A percentile compares a stretch with the other conserved stretches of the same genome.
phyloP scores from a whole-genome alignment of 768 basidiomycete genomes.

The Boletus pseudo-olivaceus region DNA sequence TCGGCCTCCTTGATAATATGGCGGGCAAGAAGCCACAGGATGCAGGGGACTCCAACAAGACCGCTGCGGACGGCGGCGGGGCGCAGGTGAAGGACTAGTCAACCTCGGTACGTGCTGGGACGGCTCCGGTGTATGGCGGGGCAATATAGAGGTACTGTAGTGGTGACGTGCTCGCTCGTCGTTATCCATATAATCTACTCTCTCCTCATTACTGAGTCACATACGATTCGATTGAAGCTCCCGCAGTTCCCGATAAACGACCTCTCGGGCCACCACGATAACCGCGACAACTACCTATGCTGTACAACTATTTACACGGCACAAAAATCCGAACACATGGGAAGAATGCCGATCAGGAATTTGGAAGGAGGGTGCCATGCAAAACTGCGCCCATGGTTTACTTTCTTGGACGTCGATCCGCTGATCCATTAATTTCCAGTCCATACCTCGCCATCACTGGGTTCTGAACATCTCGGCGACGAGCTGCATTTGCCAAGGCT shows the following conservation, averaged over 20 bases:
- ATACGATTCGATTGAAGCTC: not conserved
- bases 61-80: slow-evolving; percentile 10
- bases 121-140: not conserved
- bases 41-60: not conserved
- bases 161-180: not conserved
- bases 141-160: slow-evolving; percentile 9
- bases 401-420: no score
- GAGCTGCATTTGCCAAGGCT: not conserved
- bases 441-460: not conserved
- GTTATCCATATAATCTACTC: slow-evolving; percentile 4
- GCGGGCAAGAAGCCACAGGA: slow-evolving; percentile 21
- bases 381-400: not conserved
- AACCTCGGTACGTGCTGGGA: not conserved
- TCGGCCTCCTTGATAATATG: slow-evolving; percentile 27
- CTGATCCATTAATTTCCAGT: not conserved
- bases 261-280: not conserved
- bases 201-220: not conserved
- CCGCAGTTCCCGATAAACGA: no score
- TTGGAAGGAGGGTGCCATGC: not conserved
- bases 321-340: not conserved
- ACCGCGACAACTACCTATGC: no score
- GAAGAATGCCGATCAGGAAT: not conserved
- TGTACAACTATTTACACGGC: not conserved
- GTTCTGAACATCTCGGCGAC: not conserved
- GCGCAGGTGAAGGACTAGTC: slow-evolving; percentile 6